Conservation (phyloP, 495 filamentous ascomycete species). For the Letharia columbiana region DNA sequence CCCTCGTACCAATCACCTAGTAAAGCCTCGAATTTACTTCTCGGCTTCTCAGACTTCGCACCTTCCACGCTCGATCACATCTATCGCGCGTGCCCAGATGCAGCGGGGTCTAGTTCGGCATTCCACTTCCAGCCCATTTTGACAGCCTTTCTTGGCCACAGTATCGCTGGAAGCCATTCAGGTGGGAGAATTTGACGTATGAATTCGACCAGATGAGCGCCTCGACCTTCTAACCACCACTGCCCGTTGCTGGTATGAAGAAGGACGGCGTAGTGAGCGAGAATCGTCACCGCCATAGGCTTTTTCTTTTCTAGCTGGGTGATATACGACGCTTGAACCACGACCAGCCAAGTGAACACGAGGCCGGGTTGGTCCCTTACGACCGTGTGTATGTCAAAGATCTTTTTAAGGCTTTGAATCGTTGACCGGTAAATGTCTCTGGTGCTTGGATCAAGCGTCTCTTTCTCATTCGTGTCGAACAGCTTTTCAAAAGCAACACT, state of each 20-base stretch:
- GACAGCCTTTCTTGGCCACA: slow-evolving; percentile 25
- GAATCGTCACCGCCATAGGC: slow-evolving; percentile 32
- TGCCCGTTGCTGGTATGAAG: slow-evolving; percentile 30
- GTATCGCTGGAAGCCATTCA: slow-evolving; percentile 29
- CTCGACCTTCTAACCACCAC: slow-evolving; percentile 38
- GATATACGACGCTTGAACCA: slow-evolving; percentile 23
- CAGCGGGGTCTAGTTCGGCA: neutral
- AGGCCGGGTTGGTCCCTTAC: slow-evolving; percentile 5
- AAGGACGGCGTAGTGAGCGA: slow-evolving; percentile 37
- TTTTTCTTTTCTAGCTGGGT: slow-evolving; percentile 29
- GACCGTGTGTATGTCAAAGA: slow-evolving; percentile 4
- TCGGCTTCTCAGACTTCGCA: too few relatives aligned
- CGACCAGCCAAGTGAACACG: slow-evolving; percentile 6
- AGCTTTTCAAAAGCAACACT: neutral
- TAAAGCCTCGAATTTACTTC: too few relatives aligned
- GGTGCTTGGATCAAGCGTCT: neutral
- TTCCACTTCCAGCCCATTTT: neutral
- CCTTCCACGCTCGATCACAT: too few relatives aligned
- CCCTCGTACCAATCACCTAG: too few relatives aligned
- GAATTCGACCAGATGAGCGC: slow-evolving; percentile 33
- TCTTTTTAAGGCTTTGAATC: slow-evolving; percentile 8
- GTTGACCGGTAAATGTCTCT: neutral
- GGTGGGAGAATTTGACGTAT: slow-evolving; percentile 24
- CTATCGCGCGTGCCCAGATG: too few relatives aligned
- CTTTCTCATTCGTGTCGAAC: neutral